Evolutionary conservation across 129 eudicot genomes (phyloP), one percentile per base, ranked within the genome.

Genomic region (Saposhnikovia divaricata): DNA sequence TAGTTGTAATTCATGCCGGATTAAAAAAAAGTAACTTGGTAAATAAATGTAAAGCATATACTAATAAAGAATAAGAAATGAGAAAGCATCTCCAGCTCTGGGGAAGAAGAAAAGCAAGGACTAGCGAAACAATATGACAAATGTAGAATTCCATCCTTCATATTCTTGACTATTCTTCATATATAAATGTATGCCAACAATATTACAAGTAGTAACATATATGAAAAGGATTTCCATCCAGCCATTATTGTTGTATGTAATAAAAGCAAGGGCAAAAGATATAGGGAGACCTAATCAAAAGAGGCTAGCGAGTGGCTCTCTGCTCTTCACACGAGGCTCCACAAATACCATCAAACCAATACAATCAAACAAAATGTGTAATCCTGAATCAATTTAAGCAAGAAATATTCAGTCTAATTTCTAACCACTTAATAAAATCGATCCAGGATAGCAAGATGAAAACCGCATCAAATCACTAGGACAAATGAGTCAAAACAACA

Each of bases 321-420:
- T 61, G 69, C 69, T 61, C 69, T 61, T 61, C 69, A 61, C 69
- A 61, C 69, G 69, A 25, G 34, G 34, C 37, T 61, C 69, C 69
- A n/a, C 31, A 23, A n/a, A 19, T 0, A 15, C 3, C 23, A 50
- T n/a, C n/a, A n/a, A 12, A 50, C 55, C 6, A 6, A 44, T 0
- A 44, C 65, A 5, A 61, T n/a, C n/a, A 11, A n/a, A n/a, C 0
- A 34, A 34, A 34, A 61, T 61, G 38, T 43, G 38, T 43, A 55
- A 78, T 81, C 78, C 78, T 31, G 65, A 81, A 83, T 53, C 77
- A 63, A 46, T 57, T 43, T 55, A 16, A 34, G 74, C 69, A 83
- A 79, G 80, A 63, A 79, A 76, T 59, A 0, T 38, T 0, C 4
- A 68, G 63, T 34, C 70, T 25, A 5, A 69, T 80, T 38, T 78